These are phyloP conservation scores for Zoysia japonica DNA, from an alignment of 176 grass and related monocot species.

Conservation along the genomic window DNA sequence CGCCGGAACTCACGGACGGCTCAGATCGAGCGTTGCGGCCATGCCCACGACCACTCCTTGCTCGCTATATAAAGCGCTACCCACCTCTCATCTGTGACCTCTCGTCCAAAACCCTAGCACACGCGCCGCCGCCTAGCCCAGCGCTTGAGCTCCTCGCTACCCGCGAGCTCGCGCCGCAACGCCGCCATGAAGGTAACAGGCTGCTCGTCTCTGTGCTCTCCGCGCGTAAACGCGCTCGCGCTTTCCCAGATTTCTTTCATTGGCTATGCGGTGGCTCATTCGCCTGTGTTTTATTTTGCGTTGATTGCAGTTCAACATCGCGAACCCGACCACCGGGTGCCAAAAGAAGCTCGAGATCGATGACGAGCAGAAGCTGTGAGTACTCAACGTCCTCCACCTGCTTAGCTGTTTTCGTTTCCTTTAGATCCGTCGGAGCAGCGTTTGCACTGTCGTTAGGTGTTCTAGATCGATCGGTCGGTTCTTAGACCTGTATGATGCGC, in stretches of 20 bases:
- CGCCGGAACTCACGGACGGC: neutral
- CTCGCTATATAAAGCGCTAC: conserved; percentile 29
- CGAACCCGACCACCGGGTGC: conserved; percentile 90
- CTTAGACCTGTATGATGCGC: neutral
- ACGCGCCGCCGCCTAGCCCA: conserved; percentile 27
- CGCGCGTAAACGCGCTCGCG: neutral
- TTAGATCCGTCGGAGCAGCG: neutral
- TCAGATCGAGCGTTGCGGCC: conserved; percentile 3
- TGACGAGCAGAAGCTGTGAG: conserved; percentile 98
- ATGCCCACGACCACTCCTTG: neutral
- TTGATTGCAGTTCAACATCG: conserved; percentile 81
- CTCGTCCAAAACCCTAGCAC: conserved; percentile 56
- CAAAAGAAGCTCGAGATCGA: conserved; percentile 97
- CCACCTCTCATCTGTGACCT: neutral
- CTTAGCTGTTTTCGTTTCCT: neutral
- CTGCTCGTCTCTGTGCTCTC: neutral
- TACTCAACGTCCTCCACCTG: neutral
- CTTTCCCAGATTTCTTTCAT: neutral
- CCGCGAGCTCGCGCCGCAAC: conserved; percentile 38
- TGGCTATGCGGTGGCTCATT: neutral
- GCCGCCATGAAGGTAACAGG: conserved; percentile 57
- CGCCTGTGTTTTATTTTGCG: neutral
- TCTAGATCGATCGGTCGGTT: neutral
- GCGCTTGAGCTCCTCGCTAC: conserved; percentile 30
- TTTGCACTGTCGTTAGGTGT: neutral